phyloP scores from a whole-genome alignment of 768 basidiomycete species.

The Phanerochaete carnosa region DNA sequence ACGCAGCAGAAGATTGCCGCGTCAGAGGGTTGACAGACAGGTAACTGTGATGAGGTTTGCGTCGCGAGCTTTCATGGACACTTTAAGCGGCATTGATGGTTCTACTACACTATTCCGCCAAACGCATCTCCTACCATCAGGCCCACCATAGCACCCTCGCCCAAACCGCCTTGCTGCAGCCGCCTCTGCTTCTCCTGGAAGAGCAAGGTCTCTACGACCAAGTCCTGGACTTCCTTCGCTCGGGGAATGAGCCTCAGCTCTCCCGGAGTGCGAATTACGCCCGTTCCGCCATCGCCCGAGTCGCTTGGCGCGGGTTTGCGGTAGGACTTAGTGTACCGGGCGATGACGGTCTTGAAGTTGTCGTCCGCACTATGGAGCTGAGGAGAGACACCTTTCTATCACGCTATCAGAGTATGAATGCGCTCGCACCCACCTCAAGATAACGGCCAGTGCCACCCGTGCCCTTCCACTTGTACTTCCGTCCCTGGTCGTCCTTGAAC shows the following conservation, averaged over 20 bases:
- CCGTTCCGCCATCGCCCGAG: neutral
- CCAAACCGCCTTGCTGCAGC: neutral
- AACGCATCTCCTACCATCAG: neutral
- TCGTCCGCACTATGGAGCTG: slow-evolving; percentile 35
- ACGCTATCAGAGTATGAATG: neutral
- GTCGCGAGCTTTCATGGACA: too few species aligned
- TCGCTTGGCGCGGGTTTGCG: neutral
- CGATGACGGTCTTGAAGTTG: slow-evolving; percentile 30
- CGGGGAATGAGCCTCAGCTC: slow-evolving; percentile 29
- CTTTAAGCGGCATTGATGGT: too few species aligned
- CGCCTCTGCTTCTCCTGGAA: slow-evolving; percentile 34
- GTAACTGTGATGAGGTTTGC: too few species aligned
- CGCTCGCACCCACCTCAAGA: slow-evolving; percentile 30
- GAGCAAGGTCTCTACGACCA: slow-evolving; percentile 37
- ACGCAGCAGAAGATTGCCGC: too few species aligned
- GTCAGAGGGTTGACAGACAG: too few species aligned
- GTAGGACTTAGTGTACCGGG: slow-evolving; percentile 28
- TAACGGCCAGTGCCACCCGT: slow-evolving; percentile 28
- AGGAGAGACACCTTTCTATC: neutral
- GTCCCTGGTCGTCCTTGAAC: slow-evolving; percentile 33
- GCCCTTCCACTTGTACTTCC: slow-evolving; percentile 42
- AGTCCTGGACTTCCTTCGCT: slow-evolving; percentile 33
- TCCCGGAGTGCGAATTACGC: slow-evolving; percentile 23
- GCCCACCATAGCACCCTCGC: neutral
- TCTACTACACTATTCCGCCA: too few species aligned